Evolutionary conservation across 768 basidiomycete genomes (phyloP).

Genomic region (Tylopilus balloui): DNA sequence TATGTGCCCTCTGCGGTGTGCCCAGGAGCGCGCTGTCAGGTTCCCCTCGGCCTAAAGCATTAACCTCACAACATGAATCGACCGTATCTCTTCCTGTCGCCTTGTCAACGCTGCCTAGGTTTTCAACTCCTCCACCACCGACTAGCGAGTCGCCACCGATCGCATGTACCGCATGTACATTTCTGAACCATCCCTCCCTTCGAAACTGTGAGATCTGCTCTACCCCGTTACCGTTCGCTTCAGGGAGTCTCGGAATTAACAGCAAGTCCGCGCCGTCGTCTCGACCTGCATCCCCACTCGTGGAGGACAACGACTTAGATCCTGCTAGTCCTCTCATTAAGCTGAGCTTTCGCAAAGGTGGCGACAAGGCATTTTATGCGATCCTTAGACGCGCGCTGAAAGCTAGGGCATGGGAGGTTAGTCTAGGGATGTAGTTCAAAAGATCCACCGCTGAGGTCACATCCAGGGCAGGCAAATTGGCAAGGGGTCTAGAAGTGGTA

Average conservation of each 20-base stretch:
- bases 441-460: neutral
- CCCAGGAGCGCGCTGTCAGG: slow-evolving; percentile 43
- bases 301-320: slow-evolving; percentile 21
- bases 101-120: slow-evolving; percentile 16
- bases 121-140: slow-evolving; percentile 19
- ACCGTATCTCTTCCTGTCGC: slow-evolving; percentile 31
- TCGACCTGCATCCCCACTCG: slow-evolving; percentile 52
- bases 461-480: slow-evolving; percentile 31
- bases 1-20: slow-evolving; percentile 83
- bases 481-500: slow-evolving; percentile 15
- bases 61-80: slow-evolving; percentile 39
- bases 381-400: slow-evolving; percentile 67
- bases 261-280: slow-evolving; percentile 65
- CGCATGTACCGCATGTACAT: slow-evolving; percentile 86
- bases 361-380: slow-evolving; percentile 79
- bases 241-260: slow-evolving; percentile 19
- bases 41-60: slow-evolving; percentile 22
- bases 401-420: slow-evolving; percentile 72
- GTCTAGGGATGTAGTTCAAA: slow-evolving; percentile 8
- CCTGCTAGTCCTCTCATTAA: slow-evolving; percentile 53
- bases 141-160: slow-evolving; percentile 34
- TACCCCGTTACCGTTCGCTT: slow-evolving; percentile 50
- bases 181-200: slow-evolving; percentile 78
- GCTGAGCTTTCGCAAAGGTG: slow-evolving; percentile 88
- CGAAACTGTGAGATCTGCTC: slow-evolving; percentile 81